phyloP scores from a whole-genome alignment of 1,284 basidiomycete species.

The Ustilago hordei region DNA sequence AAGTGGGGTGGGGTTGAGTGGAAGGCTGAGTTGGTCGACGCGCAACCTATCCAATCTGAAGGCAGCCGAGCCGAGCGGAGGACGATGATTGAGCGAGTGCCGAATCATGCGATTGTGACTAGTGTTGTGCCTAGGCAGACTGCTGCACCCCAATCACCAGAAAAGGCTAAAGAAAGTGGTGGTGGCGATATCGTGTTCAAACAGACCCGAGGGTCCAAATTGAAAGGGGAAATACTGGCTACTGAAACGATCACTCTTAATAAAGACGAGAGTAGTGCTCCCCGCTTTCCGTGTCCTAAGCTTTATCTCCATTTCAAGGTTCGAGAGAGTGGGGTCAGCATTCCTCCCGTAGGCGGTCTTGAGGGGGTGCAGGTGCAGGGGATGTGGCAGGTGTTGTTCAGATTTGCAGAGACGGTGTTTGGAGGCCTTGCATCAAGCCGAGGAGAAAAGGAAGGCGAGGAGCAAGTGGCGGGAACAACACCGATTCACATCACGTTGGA shows the following conservation, averaged over 20 bases:
- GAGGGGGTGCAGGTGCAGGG: neutral
- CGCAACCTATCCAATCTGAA: neutral
- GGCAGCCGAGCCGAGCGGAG: neutral
- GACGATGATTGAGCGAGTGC: neutral
- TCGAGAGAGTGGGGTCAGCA: constrained; percentile 11
- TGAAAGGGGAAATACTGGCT: constrained; percentile 23
- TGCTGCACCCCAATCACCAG: neutral
- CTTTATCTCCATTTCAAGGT: constrained; percentile 31
- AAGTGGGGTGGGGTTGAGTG: constrained; percentile 39
- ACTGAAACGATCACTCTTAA: constrained; percentile 31
- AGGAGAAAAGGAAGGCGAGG: neutral
- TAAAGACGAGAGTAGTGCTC: neutral
- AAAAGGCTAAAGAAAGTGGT: constrained; percentile 3
- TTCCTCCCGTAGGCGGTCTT: constrained; percentile 2
- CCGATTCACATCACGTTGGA: constrained; percentile 43
- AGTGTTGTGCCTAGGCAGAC: constrained; percentile 28
- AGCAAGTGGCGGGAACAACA: neutral
- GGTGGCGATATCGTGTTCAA: constrained; percentile 14
- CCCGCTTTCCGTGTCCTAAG: constrained; percentile 30
- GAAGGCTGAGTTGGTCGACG: constrained; percentile 38
- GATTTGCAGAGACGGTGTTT: constrained; percentile 20
- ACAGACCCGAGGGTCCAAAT: neutral
- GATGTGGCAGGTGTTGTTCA: neutral
- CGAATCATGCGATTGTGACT: constrained; percentile 27
- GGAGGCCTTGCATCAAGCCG: constrained; percentile 1